Base-by-base conservation (phyloP, 2,329 filamentous ascomycete genomes). In the Epichloe coenophiala region DNA sequence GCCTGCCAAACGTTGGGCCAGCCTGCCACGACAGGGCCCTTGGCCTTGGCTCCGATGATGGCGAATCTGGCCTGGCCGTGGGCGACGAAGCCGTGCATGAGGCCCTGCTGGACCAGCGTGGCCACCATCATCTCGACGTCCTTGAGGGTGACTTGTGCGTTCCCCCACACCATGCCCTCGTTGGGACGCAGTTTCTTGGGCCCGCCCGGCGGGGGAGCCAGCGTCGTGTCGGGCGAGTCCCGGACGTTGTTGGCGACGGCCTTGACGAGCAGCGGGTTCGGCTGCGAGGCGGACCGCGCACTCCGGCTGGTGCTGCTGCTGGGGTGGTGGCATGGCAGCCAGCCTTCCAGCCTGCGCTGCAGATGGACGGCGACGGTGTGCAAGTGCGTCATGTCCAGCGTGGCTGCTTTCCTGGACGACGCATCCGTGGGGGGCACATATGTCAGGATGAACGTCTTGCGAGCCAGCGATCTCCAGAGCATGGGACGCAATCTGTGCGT, bases 51-150 rank as follows among this genome's bases (percentile, higher is more conserved):
- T 3, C 90, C 89, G 48, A 85, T 80, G 42, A 96, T 86, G 12
- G 88, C 89, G 60, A 96, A 89, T 47, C 86, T 82, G 42, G 77
- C 77, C 60, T 83, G 81, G 27, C 77, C 77, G 60, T 94, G 88
- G 15, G 86, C 86, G 31, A 96, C 77, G 61, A 90, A 96, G 2
- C 90, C 91, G 57, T 84, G 81, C 62, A 96, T 73, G 23, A 95
- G 71, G 1, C 86, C 87, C 65, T 95, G 87, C 47, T 85, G 80
- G 19, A 94, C 78, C 12, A 96, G 75, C 11, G 83, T 84, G 0
- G 86, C 80, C 12, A 94, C 75, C 46, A 87, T 81, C 43, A 81
- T 81, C 66, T 95, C 88, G n/a, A 94, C 73, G 57, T 88, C 83
- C 13, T 77, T 69, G 37, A 77, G 66, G 39, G 78, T 74, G 36